Percentiles rank a stretch among this genome's conserved stretches.
Evolutionary conservation across 768 basidiomycete genomes (phyloP).

Genomic region (Rhodosporidiobolus sp.): DNA sequence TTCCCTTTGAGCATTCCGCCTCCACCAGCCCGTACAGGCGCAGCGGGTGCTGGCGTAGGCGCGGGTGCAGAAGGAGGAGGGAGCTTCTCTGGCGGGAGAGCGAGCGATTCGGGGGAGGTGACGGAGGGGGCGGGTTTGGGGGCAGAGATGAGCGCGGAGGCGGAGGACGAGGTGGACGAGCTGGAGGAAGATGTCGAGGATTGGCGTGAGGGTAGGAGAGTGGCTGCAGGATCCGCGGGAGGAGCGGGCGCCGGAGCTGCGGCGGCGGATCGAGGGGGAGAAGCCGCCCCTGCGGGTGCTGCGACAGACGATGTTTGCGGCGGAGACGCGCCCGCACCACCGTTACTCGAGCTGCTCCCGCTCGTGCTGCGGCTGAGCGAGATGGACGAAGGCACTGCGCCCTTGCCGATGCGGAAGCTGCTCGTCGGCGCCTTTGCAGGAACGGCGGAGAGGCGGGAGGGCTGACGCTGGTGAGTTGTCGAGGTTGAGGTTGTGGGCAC

Average conservation of each 20-base stretch:
- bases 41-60: neutral
- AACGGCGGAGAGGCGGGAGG: conserved; percentile 26
- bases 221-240: neutral
- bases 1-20: conserved; percentile 37
- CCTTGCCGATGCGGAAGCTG: conserved; percentile 38
- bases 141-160: conserved; percentile 2
- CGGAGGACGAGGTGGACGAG: neutral
- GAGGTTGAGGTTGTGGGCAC: neutral
- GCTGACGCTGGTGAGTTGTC: neutral
- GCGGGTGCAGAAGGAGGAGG: neutral
- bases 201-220: neutral
- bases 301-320: neutral
- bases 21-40: neutral
- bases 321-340: neutral
- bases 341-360: no score
- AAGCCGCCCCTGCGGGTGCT: neutral
- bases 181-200: neutral
- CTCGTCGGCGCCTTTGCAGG: conserved; percentile 13
- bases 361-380: neutral
- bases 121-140: conserved; percentile 9
- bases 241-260: neutral
- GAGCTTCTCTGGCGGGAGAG: neutral
- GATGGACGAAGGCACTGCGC: conserved; percentile 1
- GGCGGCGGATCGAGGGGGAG: neutral
- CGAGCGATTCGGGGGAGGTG: conserved; percentile 26